Evolutionary conservation across 108 stramenopile genomes (phyloP).

Genomic region (Asterionellopsis glacialis): DNA sequence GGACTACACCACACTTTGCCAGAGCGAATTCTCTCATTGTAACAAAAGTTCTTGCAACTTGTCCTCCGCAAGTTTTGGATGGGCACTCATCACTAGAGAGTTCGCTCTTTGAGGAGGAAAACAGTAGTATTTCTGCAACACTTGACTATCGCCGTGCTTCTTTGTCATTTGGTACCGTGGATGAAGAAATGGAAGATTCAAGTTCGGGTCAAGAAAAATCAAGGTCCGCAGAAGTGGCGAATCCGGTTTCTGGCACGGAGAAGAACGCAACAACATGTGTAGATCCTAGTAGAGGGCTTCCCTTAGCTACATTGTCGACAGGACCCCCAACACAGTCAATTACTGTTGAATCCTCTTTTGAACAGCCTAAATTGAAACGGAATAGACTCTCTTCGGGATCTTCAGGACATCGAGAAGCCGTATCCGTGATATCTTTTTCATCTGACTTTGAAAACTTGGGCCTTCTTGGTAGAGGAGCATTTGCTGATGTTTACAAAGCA

Average conservation of each 20-base stretch:
- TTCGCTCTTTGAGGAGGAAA: conserved; percentile 64
- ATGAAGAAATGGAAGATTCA: background rate
- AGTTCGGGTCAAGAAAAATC: conserved; percentile 5
- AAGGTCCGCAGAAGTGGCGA: background rate
- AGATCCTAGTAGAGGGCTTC: too few relatives aligned
- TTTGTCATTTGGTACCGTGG: conserved; percentile 2
- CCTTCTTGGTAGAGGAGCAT: conserved; percentile 68
- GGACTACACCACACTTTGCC: conserved; percentile 13
- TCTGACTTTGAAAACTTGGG: conserved; percentile 63
- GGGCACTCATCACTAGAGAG: conserved; percentile 67
- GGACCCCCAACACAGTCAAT: background rate
- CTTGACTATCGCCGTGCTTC: background rate
- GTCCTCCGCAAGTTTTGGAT: conserved; percentile 60
- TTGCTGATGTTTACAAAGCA: conserved; percentile 85
- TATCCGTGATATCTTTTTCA: conserved; percentile 41
- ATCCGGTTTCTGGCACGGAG: too few relatives aligned
- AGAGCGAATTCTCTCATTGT: conserved; percentile 58
- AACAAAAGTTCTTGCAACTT: conserved; percentile 67
- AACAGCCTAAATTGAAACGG: background rate
- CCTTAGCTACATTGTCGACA: too few relatives aligned
- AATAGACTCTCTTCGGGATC: too few relatives aligned
- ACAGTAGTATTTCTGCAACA: conserved; percentile 1
- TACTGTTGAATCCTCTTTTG: background rate
- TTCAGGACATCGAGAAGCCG: background rate
- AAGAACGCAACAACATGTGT: too few relatives aligned